phyloP scores from a whole-genome alignment of 306 rosid species.

The Corylus americana region DNA sequence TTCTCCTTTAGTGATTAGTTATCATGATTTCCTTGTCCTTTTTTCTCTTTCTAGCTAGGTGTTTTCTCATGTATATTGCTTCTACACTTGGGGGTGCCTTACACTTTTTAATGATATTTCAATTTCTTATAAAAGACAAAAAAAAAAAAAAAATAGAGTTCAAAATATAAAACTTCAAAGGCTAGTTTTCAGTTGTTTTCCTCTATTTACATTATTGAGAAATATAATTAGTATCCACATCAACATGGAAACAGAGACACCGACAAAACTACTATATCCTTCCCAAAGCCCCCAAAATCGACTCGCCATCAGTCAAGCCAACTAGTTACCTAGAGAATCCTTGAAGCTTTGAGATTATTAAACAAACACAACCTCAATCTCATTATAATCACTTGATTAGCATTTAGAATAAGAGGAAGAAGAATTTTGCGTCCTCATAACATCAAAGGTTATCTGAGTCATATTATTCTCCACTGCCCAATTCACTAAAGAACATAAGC shows the following conservation, averaged over 20 bases:
- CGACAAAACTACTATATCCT: background rate
- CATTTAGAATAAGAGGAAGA: background rate
- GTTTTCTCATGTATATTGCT: no score
- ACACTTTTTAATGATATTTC: no score
- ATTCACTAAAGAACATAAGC: background rate
- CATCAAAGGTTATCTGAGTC: background rate
- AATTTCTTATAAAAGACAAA: no score
- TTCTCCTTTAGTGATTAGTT: no score
- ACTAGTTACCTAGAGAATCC: background rate
- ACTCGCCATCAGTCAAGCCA: background rate
- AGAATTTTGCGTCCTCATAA: background rate
- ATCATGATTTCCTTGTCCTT: no score
- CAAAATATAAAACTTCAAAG: background rate
- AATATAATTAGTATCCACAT: background rate
- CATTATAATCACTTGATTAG: background rate
- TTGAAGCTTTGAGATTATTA: background rate
- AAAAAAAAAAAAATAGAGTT: no score
- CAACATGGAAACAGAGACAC: background rate
- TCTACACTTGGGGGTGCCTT: no score
- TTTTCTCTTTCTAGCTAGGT: no score
- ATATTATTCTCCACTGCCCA: background rate
- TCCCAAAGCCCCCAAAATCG: background rate
- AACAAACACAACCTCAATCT: background rate
- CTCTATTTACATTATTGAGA: background rate
- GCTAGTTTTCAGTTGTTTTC: background rate